Evolutionary conservation across 495 filamentous ascomycete genomes (phyloP).

Genomic region (Neurospora sp.): DNA sequence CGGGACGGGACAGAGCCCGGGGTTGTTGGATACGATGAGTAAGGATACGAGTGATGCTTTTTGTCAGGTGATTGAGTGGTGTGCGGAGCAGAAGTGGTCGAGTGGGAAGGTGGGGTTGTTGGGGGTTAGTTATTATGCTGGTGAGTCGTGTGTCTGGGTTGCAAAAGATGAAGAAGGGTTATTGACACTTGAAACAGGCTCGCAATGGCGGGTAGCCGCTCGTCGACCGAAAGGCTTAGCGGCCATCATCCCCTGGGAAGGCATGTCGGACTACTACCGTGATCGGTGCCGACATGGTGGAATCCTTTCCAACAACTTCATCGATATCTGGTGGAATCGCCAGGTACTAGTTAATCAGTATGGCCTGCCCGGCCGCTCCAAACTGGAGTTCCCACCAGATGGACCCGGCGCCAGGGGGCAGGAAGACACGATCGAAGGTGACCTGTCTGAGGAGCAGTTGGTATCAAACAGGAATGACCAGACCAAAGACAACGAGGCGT

Average conservation of each 20-base stretch:
- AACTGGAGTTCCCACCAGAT: conserved; percentile 20
- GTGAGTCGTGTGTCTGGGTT: conserved; percentile 6
- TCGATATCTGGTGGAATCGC: conserved; percentile 55
- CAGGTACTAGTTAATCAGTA: conserved; percentile 58
- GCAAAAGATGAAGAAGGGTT: neutral
- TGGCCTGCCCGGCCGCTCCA: conserved; percentile 26
- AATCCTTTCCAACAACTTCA: conserved; percentile 52
- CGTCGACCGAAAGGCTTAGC: conserved; percentile 47
- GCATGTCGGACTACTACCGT: conserved; percentile 59
- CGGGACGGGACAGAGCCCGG: conserved; percentile 48
- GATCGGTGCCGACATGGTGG: conserved; percentile 56
- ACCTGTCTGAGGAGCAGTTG: conserved; percentile 42
- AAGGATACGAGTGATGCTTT: conserved; percentile 47
- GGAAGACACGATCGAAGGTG: conserved; percentile 50
- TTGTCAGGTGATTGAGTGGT: conserved; percentile 55
- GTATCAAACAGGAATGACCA: conserved; percentile 46
- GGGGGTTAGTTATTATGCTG: conserved; percentile 54
- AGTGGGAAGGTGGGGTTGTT: conserved; percentile 51
- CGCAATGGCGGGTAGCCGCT: conserved; percentile 55
- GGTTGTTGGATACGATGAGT: conserved; percentile 51
- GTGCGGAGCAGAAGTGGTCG: conserved; percentile 49
- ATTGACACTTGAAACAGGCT: conserved; percentile 2
- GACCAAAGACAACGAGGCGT: conserved; percentile 43
- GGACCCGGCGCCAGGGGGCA: conserved; percentile 31
- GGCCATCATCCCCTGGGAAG: conserved; percentile 56